Percentiles rank a stretch among this genome's conserved stretches.
These are phyloP conservation scores for Taphrina wiesneri DNA, from an alignment of 1,139 yeast species.

Conservation along the genomic window DNA sequence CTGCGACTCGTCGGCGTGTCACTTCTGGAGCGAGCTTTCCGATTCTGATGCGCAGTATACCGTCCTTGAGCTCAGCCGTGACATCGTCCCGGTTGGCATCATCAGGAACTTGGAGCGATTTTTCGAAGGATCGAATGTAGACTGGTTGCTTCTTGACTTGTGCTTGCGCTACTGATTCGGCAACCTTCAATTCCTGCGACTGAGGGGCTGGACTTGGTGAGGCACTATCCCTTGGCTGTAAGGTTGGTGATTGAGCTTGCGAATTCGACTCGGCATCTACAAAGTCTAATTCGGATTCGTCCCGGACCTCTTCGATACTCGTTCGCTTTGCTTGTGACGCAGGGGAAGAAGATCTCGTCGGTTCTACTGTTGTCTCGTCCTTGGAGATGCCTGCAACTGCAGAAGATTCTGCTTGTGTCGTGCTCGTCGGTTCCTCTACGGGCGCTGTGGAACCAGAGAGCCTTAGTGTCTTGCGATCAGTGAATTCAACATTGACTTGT, in stretches of 20 bases:
- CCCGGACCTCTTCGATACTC: constrained; percentile 11
- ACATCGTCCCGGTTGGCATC: constrained; percentile 5
- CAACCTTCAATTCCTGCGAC: not conserved
- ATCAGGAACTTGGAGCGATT: not conserved
- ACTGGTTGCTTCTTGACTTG: not conserved
- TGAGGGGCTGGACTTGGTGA: not conserved
- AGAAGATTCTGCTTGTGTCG: not conserved
- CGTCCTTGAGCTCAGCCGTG: constrained; percentile 13
- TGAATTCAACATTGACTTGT: constrained; percentile 9
- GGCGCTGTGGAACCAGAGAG: constrained; percentile 10
- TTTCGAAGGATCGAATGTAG: not conserved
- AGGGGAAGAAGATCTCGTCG: not conserved
- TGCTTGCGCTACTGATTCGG: not conserved
- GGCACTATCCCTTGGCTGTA: not conserved
- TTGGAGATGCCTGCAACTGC: not conserved
- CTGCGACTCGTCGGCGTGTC: not conserved
- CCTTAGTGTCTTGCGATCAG: not conserved
- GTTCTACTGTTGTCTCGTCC: not conserved
- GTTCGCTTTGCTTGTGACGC: constrained; percentile 1
- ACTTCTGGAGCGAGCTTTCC: not conserved
- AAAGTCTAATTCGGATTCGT: constrained; percentile 7
- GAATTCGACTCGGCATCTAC: not conserved
- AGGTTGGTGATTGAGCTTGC: not conserved
- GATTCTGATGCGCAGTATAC: not conserved
- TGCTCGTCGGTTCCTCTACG: not conserved